Percentiles rank a stretch among this genome's conserved stretches.
Conservation (phyloP, 2,329 filamentous ascomycete genomes). For the Colletotrichum paranaense region DNA sequence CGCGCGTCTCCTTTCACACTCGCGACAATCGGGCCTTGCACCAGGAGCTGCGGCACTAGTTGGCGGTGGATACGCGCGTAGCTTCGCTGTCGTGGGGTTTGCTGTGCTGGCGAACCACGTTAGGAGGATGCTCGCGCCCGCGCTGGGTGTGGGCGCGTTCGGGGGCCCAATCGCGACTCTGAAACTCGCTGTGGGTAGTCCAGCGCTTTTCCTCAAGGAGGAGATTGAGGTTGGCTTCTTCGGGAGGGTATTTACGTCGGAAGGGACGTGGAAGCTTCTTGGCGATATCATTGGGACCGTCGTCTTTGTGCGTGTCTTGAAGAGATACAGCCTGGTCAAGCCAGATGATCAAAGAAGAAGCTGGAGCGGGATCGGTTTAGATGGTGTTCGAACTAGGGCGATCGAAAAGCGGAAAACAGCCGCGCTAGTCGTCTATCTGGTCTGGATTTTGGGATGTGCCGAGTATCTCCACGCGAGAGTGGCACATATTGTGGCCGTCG, state of each 20-base stretch:
- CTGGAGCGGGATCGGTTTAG: too few species aligned
- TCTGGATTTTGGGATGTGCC: conserved; percentile 41
- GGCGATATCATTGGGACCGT: conserved; percentile 12
- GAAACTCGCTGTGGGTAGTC: conserved; percentile 49
- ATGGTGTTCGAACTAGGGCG: not conserved
- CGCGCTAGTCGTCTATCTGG: conserved; percentile 36
- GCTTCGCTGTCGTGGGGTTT: conserved; percentile 43
- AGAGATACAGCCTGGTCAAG: too few species aligned
- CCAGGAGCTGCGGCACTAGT: not conserved
- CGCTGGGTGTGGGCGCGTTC: conserved; percentile 44
- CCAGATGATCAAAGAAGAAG: not conserved
- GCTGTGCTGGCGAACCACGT: conserved; percentile 54
- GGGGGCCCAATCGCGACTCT: conserved; percentile 46
- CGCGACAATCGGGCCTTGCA: too few species aligned
- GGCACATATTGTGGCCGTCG: conserved; percentile 41
- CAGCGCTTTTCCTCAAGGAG: conserved; percentile 47
- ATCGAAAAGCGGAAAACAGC: not conserved
- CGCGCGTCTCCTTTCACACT: not conserved
- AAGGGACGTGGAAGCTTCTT: not conserved
- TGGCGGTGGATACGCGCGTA: conserved; percentile 16
- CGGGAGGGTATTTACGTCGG: not conserved
- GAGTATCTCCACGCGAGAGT: conserved; percentile 46
- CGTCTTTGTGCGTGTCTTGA: conserved; percentile 9
- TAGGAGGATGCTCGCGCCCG: conserved; percentile 46
- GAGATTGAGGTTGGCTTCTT: conserved; percentile 30